phyloP scores from a whole-genome alignment of 2,329 filamentous ascomycete genomes.

The Myrmaecium sp. region DNA sequence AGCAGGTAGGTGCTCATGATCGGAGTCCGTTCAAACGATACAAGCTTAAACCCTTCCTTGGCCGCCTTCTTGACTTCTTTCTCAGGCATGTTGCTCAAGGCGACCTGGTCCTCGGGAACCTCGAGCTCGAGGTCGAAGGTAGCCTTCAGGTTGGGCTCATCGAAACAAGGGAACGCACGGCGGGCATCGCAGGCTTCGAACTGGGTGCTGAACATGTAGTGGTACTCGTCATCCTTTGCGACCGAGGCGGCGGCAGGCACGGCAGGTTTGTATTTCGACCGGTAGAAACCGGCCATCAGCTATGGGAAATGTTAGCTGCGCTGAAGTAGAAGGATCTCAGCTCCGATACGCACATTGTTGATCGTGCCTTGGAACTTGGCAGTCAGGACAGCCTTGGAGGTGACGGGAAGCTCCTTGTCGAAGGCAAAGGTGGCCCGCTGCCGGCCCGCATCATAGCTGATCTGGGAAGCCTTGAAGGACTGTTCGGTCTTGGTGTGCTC shows the following conservation, averaged over 20 bases:
- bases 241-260: slow-evolving; percentile 58
- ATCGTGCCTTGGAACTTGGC: slow-evolving; percentile 67
- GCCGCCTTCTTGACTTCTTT: slow-evolving; percentile 47
- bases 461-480: slow-evolving; percentile 43
- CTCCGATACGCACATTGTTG: slow-evolving; percentile 45
- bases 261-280: slow-evolving; percentile 79
- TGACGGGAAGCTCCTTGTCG: slow-evolving; percentile 48
- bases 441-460: slow-evolving; percentile 66
- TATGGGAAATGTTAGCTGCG: slow-evolving; percentile 4
- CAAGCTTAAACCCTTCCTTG: slow-evolving; percentile 44
- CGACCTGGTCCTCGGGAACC: slow-evolving; percentile 72
- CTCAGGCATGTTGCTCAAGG: slow-evolving; percentile 89
- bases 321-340: neutral
- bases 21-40: slow-evolving; percentile 70
- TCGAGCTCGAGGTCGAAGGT: slow-evolving; percentile 89
- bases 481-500: slow-evolving; percentile 41
- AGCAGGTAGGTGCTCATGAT: slow-evolving; percentile 82
- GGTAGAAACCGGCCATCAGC: slow-evolving; percentile 79
- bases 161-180: slow-evolving; percentile 89
- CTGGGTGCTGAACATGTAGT: slow-evolving; percentile 76
- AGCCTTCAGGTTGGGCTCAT: slow-evolving; percentile 87
- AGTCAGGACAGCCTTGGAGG: slow-evolving; percentile 47
- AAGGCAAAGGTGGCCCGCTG: slow-evolving; percentile 74
- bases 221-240: slow-evolving; percentile 48
- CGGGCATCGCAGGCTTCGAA: slow-evolving; percentile 95